These are phyloP conservation scores for Alternaria sp. DNA, from an alignment of 2,329 filamentous ascomycete genomes.

Conservation along the genomic window DNA sequence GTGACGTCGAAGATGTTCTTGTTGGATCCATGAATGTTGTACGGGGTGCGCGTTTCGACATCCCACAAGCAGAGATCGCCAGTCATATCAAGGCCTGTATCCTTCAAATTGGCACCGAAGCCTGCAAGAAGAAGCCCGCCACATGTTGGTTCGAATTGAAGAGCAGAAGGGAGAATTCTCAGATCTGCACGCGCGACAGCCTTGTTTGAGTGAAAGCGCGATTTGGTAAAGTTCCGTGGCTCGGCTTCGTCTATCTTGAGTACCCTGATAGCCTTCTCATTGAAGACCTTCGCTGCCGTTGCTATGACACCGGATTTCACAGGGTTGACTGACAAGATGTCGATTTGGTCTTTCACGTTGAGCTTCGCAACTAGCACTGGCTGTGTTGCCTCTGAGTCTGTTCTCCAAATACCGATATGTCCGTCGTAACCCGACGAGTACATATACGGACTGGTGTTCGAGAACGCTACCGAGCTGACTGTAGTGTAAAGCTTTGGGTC, in stretches of 20 bases:
- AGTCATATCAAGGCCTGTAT: slow-evolving; percentile 45
- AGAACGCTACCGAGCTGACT: slow-evolving; percentile 62
- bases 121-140: slow-evolving; percentile 60
- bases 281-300: slow-evolving; percentile 53
- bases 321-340: slow-evolving; percentile 57
- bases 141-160: slow-evolving; percentile 39
- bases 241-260: slow-evolving; percentile 28
- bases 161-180: slow-evolving; percentile 38
- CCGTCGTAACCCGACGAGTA: slow-evolving; percentile 64
- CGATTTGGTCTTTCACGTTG: slow-evolving; percentile 56
- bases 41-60: slow-evolving; percentile 48
- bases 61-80: slow-evolving; percentile 65
- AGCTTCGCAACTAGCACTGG: slow-evolving; percentile 35
- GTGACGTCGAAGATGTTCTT: slow-evolving; percentile 65
- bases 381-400: slow-evolving; percentile 31
- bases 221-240: slow-evolving; percentile 5
- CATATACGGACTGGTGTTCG: slow-evolving; percentile 52
- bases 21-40: slow-evolving; percentile 55
- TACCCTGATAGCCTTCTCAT: slow-evolving; percentile 45
- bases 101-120: slow-evolving; percentile 53
- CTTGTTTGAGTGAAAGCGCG: slow-evolving; percentile 39
- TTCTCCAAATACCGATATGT: slow-evolving; percentile 54
- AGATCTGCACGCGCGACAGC: slow-evolving; percentile 35
- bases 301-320: slow-evolving; percentile 50
- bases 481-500: slow-evolving; percentile 63